Conservation (phyloP, 257 asterid genomes). For the Solanum microdontum region DNA sequence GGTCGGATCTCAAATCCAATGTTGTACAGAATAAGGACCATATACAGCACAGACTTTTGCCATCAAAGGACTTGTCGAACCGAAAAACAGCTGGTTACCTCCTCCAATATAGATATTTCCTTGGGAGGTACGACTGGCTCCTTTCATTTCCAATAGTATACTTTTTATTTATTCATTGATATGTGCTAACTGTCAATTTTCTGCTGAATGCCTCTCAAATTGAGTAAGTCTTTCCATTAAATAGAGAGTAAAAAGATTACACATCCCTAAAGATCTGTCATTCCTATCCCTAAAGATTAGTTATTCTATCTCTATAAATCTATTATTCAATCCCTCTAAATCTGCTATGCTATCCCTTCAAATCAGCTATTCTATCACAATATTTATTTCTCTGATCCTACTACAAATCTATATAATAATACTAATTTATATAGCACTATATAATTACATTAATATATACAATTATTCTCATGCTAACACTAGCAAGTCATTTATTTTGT, state of each 20-base stretch:
- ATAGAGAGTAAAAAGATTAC: background rate
- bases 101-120: slow-evolving; percentile 53
- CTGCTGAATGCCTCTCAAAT: background rate
- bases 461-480: background rate
- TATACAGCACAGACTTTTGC: slow-evolving; percentile 40
- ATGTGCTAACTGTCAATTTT: background rate
- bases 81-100: slow-evolving; percentile 58
- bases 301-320: background rate
- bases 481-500: background rate
- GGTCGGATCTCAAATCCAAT: slow-evolving; percentile 49
- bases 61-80: slow-evolving; percentile 60
- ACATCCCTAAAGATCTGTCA: background rate
- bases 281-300: background rate
- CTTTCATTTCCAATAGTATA: background rate
- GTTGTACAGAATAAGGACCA: slow-evolving; percentile 45
- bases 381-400: background rate
- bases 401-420: background rate
- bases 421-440: too few relatives aligned
- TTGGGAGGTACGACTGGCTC: slow-evolving; percentile 52
- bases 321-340: background rate
- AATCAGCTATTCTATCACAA: background rate
- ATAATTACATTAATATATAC: background rate
- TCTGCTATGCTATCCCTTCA: background rate
- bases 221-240: background rate
- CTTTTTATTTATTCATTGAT: background rate